Evolutionary conservation across 1,284 basidiomycete genomes (phyloP), one percentile per base, ranked within the genome.

Genomic region (Austroboletus niveus): DNA sequence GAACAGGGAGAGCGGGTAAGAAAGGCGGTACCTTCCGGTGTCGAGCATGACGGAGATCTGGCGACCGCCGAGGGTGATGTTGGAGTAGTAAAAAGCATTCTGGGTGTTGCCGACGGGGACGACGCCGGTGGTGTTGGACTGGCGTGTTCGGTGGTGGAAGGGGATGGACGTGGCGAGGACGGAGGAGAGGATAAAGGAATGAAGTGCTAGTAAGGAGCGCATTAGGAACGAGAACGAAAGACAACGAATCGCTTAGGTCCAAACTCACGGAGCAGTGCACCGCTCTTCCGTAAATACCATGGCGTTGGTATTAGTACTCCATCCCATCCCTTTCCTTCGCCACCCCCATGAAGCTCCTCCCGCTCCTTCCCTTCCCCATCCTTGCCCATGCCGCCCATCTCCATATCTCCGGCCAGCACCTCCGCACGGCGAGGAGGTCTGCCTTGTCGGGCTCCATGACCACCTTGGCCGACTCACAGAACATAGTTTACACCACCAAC

Each of bases 31-130:
- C 81, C 80, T 82, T 65, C 81, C 81, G 2, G 81, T 83, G 61
- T 84, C 82, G 42, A 84, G 62, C 61, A 84, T 71, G 43, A 84
- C 79, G 17, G 77, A 71, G 45, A 81, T 62, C 11, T 66, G 60
- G 27, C 69, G 62, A 24, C 79, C 78, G n/a, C 74, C 80, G 36
- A 84, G 66, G 14, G 81, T 79, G 48, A 84, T 72, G 58, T 84
- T 84, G 47, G 74, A 70, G 51, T 81, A 77, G 61, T 84, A 84
- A 56, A 80, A 78, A 0, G 78, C 73, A 68, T 84, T 84, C 57
- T 79, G 79, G 8, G 78, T 82, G 66, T 87, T 87, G 27, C 68
- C 65, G 27, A 87, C 68, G 22, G 76, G 67, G 7, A 80, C 52
- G 17, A 70, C 59, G 29, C 61, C 54, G 38, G 45, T 59, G 55